Conservation (phyloP, 75 land plant species). For the Sequoia sempervirens region DNA sequence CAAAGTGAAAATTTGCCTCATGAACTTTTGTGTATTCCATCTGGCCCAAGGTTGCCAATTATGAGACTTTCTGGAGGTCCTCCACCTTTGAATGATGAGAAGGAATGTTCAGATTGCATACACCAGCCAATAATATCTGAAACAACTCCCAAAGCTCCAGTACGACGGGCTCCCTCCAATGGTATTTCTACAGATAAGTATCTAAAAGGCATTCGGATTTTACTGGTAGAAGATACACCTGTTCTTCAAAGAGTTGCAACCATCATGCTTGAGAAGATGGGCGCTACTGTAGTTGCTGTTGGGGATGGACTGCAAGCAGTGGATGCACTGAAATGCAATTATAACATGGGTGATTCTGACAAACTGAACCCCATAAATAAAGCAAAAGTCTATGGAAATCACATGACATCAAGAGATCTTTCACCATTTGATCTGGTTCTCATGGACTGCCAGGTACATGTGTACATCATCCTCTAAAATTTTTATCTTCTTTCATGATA, state of each 20-base stretch:
- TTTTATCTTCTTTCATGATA: neutral
- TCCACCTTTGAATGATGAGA: neutral
- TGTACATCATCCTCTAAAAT: neutral
- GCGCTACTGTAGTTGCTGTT: slow-evolving; percentile 62
- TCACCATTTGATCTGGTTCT: slow-evolving; percentile 57
- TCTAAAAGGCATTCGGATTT: slow-evolving; percentile 55
- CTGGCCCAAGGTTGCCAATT: neutral
- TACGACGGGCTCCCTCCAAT: neutral
- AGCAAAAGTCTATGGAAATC: neutral
- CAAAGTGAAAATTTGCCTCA: neutral
- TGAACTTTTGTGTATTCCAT: neutral
- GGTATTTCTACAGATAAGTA: slow-evolving; percentile 13
- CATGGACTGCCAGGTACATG: slow-evolving; percentile 82
- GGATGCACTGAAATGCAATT: slow-evolving; percentile 30
- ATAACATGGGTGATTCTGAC: neutral
- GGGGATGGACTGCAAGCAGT: slow-evolving; percentile 81
- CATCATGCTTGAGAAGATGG: slow-evolving; percentile 76
- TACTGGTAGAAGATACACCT: slow-evolving; percentile 79
- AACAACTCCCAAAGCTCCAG: neutral
- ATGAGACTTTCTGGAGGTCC: neutral
- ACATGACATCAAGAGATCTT: slow-evolving; percentile 1
- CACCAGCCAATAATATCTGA: neutral
- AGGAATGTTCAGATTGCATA: neutral
- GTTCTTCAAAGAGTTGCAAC: slow-evolving; percentile 76
- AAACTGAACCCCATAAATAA: slow-evolving; percentile 6